phyloP scores from a whole-genome alignment of 2,329 filamentous ascomycete genomes.

The Nemania sp. region DNA sequence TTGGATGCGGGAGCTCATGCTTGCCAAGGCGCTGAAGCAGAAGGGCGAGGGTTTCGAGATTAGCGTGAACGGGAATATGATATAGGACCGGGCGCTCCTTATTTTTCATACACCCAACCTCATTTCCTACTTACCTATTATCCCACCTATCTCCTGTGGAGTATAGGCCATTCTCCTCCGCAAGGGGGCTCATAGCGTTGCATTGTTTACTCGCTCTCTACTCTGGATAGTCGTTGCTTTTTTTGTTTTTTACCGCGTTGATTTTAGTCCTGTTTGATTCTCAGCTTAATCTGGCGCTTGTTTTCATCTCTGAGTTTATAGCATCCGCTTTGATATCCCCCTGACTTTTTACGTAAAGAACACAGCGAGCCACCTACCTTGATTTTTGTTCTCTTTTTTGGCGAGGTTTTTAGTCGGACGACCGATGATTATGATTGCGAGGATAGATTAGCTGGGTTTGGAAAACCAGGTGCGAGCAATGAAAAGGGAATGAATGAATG shows the following conservation, averaged over 20 bases:
- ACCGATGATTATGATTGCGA: conserved; percentile 22
- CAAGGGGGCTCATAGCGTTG: conserved; percentile 4
- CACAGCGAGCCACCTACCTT: conserved; percentile 39
- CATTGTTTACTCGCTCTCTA: conserved; percentile 24
- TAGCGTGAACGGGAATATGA: conserved; percentile 83
- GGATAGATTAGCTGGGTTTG: conserved; percentile 26
- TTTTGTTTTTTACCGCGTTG: conserved; percentile 30
- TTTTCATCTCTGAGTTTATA: conserved; percentile 18
- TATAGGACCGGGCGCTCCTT: conserved; percentile 55
- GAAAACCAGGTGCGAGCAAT: conserved; percentile 26
- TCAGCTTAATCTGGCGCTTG: conserved; percentile 2
- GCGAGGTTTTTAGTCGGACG: conserved; percentile 39
- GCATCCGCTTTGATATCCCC: conserved; percentile 34
- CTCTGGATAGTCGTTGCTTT: not conserved
- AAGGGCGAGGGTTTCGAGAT: conserved; percentile 87
- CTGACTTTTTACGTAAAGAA: conserved; percentile 33
- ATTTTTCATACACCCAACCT: not conserved
- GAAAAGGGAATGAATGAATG: conserved; percentile 23
- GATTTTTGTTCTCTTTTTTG: conserved; percentile 30
- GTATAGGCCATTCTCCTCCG: not conserved
- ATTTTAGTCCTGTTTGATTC: not conserved
- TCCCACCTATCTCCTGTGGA: conserved; percentile 1
- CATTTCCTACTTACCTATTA: not conserved
- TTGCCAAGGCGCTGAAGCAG: conserved; percentile 86
- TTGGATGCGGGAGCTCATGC: conserved; percentile 96